phyloP scores from a whole-genome alignment of 192 early-diverging fungal species.

The Entophlyctis helioformis region DNA sequence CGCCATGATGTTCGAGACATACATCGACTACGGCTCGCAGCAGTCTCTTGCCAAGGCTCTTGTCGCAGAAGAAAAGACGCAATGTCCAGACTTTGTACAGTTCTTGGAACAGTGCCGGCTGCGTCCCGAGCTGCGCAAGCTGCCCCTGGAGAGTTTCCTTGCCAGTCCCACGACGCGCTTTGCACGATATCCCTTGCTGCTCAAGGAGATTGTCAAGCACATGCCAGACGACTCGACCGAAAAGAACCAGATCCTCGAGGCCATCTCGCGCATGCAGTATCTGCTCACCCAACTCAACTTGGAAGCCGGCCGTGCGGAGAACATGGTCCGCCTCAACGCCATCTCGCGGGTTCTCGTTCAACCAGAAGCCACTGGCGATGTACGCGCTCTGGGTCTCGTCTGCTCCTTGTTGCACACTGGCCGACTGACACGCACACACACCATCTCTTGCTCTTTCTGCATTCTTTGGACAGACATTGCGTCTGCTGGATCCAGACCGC shows the following conservation, averaged over 20 bases:
- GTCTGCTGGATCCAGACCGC: slow-evolving; percentile 56
- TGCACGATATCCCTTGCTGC: slow-evolving; percentile 73
- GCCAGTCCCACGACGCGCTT: slow-evolving; percentile 78
- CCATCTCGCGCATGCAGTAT: slow-evolving; percentile 56
- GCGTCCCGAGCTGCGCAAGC: slow-evolving; percentile 62
- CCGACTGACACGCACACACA: too few relatives aligned
- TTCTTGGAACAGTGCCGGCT: slow-evolving; percentile 75
- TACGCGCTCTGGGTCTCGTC: too few relatives aligned
- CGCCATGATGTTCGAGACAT: too few relatives aligned
- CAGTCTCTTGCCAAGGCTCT: slow-evolving; percentile 2
- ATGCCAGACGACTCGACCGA: slow-evolving; percentile 77
- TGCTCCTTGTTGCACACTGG: too few relatives aligned
- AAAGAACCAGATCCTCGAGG: slow-evolving; percentile 55
- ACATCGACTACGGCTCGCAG: not conserved
- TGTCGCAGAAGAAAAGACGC: too few relatives aligned
- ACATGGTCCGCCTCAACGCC: too few relatives aligned
- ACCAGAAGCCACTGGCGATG: too few relatives aligned
- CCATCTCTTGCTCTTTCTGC: too few relatives aligned
- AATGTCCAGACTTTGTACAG: slow-evolving; percentile 53
- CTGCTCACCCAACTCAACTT: slow-evolving; percentile 70
- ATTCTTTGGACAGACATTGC: slow-evolving; percentile 72
- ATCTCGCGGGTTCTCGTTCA: too few relatives aligned
- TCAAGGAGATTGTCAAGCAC: slow-evolving; percentile 69
- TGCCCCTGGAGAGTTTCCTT: slow-evolving; percentile 78
- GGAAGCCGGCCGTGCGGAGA: slow-evolving; percentile 82